Base-by-base conservation (phyloP, 352 stramenopile genomes). In the Elongisporangium anandrum region DNA sequence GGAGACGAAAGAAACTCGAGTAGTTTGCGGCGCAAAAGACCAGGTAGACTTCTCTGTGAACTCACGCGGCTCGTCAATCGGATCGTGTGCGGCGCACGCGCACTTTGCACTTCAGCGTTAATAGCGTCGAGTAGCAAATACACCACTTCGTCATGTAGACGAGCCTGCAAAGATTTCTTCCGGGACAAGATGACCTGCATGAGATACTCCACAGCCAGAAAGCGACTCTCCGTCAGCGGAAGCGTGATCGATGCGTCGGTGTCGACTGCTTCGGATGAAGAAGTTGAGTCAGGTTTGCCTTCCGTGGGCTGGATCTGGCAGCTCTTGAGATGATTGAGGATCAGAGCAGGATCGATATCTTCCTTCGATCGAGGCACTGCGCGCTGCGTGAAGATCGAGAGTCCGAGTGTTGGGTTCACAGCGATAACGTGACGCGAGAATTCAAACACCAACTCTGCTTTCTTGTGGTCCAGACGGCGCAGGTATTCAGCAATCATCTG, bases 381-480 rank as follows among this genome's bases (percentile, higher is more conserved):
- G 16, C 85, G 80, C 17, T 89, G 71, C 13, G 82, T 93, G 68
- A 95, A 93, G 53, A 95, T 92, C 2, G 81, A 79, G 17, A 95
- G 58, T 0, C 85, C 83, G 3, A 93, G 60, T 8, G 61, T 23
- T 9, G 85, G 81, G 22, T 78, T 72, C 9, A 78, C 68, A 10
- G 70, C 75, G 47, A 95, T 59, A 1, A 95, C 68, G 29, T 81
- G 83, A 0, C 78, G 75, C 7, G 85, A 93, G 64, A 92, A 95
- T 52, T 93, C 85, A 52, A 92, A 93, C 20, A 95, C 73, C 5
- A 95, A 64, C 45, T 90, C 75, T 1, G 68, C 69, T 49, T 89
- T 83, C 20, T 80, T 82, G 48, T 86, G 77, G 4, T 71, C 77
- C 6, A 95, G 70, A 39, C 69, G 60, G 26, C 80, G 76, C 41